These are phyloP conservation scores for Phenoliferia sp. DNA, from an alignment of 1,284 basidiomycete genomes.

Conservation along the genomic window DNA sequence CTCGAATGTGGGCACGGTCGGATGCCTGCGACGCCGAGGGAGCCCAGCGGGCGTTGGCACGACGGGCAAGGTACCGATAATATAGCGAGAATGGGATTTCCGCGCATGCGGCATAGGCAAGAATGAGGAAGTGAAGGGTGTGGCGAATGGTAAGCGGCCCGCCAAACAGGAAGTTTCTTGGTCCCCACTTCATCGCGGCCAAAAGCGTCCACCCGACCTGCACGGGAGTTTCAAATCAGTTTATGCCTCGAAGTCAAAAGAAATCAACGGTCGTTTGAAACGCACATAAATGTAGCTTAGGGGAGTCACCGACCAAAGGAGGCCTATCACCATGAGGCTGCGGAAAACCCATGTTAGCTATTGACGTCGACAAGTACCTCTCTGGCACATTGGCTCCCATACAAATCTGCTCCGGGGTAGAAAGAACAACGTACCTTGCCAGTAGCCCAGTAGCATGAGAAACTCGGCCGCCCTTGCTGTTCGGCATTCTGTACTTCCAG, in stretches of 20 bases:
- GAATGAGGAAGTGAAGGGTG: background rate
- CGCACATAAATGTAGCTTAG: constrained; percentile 34
- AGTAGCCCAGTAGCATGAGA: background rate
- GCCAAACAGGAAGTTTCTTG: constrained; percentile 5
- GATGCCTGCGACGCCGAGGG: constrained; percentile 57
- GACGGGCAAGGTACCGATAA: constrained; percentile 57
- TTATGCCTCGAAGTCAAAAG: background rate
- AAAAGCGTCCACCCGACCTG: constrained; percentile 43
- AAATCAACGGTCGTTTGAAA: background rate
- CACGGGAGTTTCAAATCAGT: no score
- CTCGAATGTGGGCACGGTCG: constrained; percentile 50
- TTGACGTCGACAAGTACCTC: no score
- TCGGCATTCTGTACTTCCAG: background rate
- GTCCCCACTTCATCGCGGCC: constrained; percentile 1
- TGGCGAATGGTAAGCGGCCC: constrained; percentile 1
- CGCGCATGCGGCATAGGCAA: constrained; percentile 16
- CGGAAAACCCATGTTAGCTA: no score
- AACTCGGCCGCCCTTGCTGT: background rate
- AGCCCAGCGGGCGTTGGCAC: constrained; percentile 40
- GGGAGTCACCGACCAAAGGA: background rate
- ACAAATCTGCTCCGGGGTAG: no score
- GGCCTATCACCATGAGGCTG: background rate
- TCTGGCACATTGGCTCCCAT: background rate
- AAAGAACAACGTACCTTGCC: background rate
- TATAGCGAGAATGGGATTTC: constrained; percentile 74